Evolutionary conservation across 108 stramenopile species (phyloP).

Genomic region (Fistulifera solaris): DNA sequence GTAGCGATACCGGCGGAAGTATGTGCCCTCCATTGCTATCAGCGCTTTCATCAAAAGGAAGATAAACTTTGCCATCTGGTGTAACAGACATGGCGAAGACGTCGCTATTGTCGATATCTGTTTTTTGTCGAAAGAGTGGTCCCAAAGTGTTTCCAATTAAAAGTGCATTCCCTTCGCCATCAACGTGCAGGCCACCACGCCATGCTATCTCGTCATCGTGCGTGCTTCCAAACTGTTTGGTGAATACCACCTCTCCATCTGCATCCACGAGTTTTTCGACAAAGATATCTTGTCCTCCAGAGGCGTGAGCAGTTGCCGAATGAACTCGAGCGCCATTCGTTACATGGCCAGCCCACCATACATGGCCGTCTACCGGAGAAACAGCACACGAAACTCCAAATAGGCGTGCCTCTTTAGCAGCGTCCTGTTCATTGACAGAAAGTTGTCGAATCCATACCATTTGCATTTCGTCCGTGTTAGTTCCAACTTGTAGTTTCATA

Average conservation of each 20-base stretch:
- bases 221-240: constrained; percentile 35
- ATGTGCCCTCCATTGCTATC: background rate
- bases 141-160: constrained; percentile 39
- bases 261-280: constrained; percentile 22
- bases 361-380: constrained; percentile 40
- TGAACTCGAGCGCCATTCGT: constrained; percentile 20
- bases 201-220: constrained; percentile 32
- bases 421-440: background rate
- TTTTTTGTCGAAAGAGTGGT: constrained; percentile 23
- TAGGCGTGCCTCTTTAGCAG: constrained; percentile 13
- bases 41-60: constrained; percentile 4
- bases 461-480: constrained; percentile 4
- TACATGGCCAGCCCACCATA: constrained; percentile 51
- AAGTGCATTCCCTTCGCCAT: constrained; percentile 35
- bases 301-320: background rate
- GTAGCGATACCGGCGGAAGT: too few relatives aligned
- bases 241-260: constrained; percentile 22
- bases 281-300: constrained; percentile 37
- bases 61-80: constrained; percentile 4
- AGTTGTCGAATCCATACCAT: constrained; percentile 22
- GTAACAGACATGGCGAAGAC: constrained; percentile 11
- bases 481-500: constrained; percentile 22
- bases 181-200: constrained; percentile 23
- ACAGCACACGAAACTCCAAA: constrained; percentile 47
- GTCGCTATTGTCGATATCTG: constrained; percentile 7